A percentile compares a stretch with the other conserved stretches of the same genome.
These are phyloP conservation scores for Butyriboletus loyo DNA, from an alignment of 768 basidiomycete species.

Conservation along the genomic window DNA sequence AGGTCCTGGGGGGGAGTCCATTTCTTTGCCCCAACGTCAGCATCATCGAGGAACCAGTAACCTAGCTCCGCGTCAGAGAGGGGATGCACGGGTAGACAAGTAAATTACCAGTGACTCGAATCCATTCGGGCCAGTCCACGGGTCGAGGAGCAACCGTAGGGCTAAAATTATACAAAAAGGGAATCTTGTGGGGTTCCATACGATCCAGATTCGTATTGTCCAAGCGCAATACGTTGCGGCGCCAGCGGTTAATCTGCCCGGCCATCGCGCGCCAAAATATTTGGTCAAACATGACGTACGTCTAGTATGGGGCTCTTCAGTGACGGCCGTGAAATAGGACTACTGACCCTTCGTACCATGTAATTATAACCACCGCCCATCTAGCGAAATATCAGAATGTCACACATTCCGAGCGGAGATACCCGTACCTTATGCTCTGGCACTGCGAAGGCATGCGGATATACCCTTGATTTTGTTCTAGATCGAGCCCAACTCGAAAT, in stretches of 20 bases:
- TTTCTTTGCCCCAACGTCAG: conserved; percentile 83
- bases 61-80: conserved; percentile 43
- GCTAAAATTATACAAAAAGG: conserved; percentile 97
- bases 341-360: conserved; percentile 61
- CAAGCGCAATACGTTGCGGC: conserved; percentile 71
- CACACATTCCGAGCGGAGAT: background rate
- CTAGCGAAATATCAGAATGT: conserved; percentile 37
- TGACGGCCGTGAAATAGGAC: background rate
- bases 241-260: conserved; percentile 94
- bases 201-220: conserved; percentile 85
- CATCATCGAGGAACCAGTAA: conserved; percentile 96
- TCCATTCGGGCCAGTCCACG: conserved; percentile 99
- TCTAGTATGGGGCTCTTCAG: conserved; percentile 39
- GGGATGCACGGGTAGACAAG: conserved; percentile 3
- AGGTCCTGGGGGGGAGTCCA: conserved; percentile 86
- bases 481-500: background rate
- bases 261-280: conserved; percentile 96
- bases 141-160: conserved; percentile 88
- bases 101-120: conserved; percentile 75
- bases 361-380: conserved; percentile 99
- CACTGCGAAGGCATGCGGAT: conserved; percentile 97
- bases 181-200: conserved; percentile 97
- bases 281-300: conserved; percentile 97
- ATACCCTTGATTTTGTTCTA: conserved; percentile 53
- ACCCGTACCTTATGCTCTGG: conserved; percentile 81